Conservation (phyloP, 2,329 filamentous ascomycete genomes). For the Lasiodiplodia gonubiensis region DNA sequence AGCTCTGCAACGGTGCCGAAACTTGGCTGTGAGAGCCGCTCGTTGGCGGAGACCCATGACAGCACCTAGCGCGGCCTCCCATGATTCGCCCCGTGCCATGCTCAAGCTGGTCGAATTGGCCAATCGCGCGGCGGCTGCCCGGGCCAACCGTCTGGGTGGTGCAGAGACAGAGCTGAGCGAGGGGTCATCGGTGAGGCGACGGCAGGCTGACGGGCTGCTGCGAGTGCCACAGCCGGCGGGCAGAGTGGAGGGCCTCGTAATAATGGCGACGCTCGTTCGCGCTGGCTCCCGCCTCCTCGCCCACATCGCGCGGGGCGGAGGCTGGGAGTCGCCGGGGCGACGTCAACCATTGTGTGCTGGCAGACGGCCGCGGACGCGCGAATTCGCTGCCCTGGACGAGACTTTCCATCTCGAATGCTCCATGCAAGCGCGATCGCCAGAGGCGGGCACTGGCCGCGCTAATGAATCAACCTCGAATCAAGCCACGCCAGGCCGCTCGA, state of each 20-base stretch:
- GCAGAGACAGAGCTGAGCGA: constrained; percentile 7
- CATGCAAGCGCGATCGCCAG: constrained; percentile 26
- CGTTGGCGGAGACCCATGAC: constrained; percentile 6
- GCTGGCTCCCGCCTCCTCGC: constrained; percentile 10
- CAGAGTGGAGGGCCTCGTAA: constrained; percentile 22
- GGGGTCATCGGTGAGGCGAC: constrained; percentile 10
- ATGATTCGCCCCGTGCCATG: constrained; percentile 10
- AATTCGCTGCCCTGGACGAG: neutral
- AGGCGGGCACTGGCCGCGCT: constrained; percentile 25
- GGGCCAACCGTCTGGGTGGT: constrained; percentile 1
- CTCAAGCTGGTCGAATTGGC: constrained; percentile 12
- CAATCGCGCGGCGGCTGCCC: constrained; percentile 8
- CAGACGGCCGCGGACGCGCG: neutral
- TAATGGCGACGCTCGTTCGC: constrained; percentile 13
- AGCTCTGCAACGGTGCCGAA: constrained; percentile 18
- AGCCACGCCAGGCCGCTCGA: constrained; percentile 26
- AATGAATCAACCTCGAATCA: constrained; percentile 28
- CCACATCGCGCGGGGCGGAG: constrained; percentile 21
- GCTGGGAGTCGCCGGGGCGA: constrained; percentile 8
- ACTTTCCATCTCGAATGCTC: constrained; percentile 17
- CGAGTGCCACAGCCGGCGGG: constrained; percentile 23
- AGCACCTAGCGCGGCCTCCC: neutral
- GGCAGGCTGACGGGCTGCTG: constrained; percentile 17
- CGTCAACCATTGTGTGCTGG: constrained; percentile 1
- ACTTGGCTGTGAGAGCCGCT: constrained; percentile 15